A percentile compares a stretch with the other conserved stretches of the same genome.
These are phyloP conservation scores for Clohesyomyces aquaticus DNA, from an alignment of 495 filamentous ascomycete species.

Conservation along the genomic window DNA sequence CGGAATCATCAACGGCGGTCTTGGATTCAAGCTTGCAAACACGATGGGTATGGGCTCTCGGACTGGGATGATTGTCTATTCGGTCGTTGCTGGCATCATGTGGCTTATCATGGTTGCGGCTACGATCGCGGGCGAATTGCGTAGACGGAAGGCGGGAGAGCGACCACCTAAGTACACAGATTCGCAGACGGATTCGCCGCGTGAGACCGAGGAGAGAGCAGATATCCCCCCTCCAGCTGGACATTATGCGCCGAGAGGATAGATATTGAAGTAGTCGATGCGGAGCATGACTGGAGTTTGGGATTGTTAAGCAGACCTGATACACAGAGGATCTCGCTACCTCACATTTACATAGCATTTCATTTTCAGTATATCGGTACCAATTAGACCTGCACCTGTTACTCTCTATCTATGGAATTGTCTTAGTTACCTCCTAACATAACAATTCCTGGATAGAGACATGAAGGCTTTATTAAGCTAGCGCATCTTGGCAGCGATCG, in stretches of 20 bases:
- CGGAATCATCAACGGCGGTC: conserved; percentile 50
- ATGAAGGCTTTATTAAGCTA: too few relatives aligned
- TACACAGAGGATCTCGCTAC: too few relatives aligned
- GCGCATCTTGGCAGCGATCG: too few relatives aligned
- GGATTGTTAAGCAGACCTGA: background rate
- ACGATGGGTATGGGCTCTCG: conserved; percentile 14
- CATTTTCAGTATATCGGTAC: background rate
- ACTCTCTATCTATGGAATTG: too few relatives aligned
- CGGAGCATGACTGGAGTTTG: background rate
- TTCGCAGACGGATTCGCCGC: conserved; percentile 12
- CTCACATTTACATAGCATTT: too few relatives aligned
- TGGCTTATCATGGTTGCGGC: conserved; percentile 34
- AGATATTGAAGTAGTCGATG: background rate
- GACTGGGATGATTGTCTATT: conserved; percentile 37
- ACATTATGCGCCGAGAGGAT: conserved; percentile 28
- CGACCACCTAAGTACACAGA: conserved; percentile 36
- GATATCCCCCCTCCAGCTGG: conserved; percentile 14
- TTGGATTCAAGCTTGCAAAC: conserved; percentile 45
- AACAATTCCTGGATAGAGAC: too few relatives aligned
- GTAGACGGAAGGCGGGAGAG: conserved; percentile 14
- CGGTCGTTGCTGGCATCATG: conserved; percentile 35
- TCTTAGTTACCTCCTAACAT: too few relatives aligned
- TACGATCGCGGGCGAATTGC: conserved; percentile 29
- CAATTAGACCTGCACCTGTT: background rate
- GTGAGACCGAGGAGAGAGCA: conserved; percentile 8